phyloP scores from a whole-genome alignment of 192 early-diverging fungal genomes.

The Podila verticillata region DNA sequence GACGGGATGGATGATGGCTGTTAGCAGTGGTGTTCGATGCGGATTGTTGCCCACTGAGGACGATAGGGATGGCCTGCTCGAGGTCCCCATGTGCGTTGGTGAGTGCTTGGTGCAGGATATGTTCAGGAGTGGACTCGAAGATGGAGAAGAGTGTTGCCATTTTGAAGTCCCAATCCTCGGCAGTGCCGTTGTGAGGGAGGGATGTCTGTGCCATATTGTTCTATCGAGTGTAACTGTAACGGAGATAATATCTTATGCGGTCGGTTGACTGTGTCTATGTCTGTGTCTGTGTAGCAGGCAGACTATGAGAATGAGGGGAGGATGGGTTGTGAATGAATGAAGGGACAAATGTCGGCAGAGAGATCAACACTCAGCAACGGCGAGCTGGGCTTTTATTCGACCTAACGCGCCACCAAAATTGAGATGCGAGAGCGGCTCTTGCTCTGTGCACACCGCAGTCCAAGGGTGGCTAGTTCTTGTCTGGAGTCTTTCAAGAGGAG shows the following conservation, averaged over 20 bases:
- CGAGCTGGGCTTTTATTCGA: background rate
- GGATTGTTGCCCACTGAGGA: background rate
- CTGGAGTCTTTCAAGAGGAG: no score
- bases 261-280: background rate
- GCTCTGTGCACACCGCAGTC: no score
- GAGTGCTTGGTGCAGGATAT: slow-evolving; percentile 18
- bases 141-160: slow-evolving; percentile 43
- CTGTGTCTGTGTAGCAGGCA: background rate
- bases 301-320: background rate
- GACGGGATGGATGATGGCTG: background rate
- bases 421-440: background rate
- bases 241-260: background rate
- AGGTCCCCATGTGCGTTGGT: slow-evolving; percentile 21
- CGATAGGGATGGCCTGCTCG: slow-evolving; percentile 35
- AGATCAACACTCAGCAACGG: background rate
- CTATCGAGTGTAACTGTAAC: background rate
- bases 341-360: background rate
- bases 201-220: background rate
- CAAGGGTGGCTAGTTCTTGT: no score
- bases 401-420: background rate
- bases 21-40: background rate
- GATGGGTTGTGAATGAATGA: no score
- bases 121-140: slow-evolving; percentile 30
- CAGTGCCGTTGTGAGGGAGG: background rate
- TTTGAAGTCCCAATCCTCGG: slow-evolving; percentile 29